Base-by-base conservation (phyloP, 352 stramenopile species). In the Phytophthora boehmeriae region DNA sequence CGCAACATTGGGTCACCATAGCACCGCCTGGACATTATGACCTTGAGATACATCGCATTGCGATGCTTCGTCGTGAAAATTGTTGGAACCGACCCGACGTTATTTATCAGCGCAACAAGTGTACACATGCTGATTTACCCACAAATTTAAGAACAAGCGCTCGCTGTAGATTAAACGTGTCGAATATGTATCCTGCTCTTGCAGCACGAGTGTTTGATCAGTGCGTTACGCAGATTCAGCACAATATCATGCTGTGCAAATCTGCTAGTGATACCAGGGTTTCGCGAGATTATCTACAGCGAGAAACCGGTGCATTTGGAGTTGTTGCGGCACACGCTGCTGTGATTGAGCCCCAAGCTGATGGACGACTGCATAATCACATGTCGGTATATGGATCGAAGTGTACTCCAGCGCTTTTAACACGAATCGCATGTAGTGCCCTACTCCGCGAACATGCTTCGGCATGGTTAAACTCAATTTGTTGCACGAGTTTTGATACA, bases 311-410 rank as follows among this genome's bases (percentile, higher is more conserved):
- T 6, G 46, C n/a, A 1, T 68, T 57, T 28, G 55, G 47, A 16
- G 16, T 10, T 0, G 19, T 71, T 28, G 66, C 56, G 2, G 66
- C 36, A 0, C 47, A 59, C 52, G 58, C 14, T 42, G 44, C 20
- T 2, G 52, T 71, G 0, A 44, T 71, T 5, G 61, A 75, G 11
- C 36, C 61, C n/a, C 55, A 70, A 38, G 23, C 32, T 8, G 51
- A 69, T 49, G 54, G 59, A 4, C 16, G 65, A 4, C 28, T 73
- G 5, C 65, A 68, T 28, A 47, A 47, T 10, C 59, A 74, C 36
- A 54, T 57, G 9, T 25, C 48, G 6, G 0, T 52, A 0, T 70
- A 75, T 52, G 52, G 41, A 19, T 65, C 52, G 0, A 17, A 34
- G 8, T 56, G 49, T 11, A 59, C 8, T 0, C 61, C 56, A 19